Evolutionary conservation across 192 early-diverging fungal species (phyloP), one percentile per base, ranked within the genome.

Genomic region (Gaertneriomyces semiglobifer): DNA sequence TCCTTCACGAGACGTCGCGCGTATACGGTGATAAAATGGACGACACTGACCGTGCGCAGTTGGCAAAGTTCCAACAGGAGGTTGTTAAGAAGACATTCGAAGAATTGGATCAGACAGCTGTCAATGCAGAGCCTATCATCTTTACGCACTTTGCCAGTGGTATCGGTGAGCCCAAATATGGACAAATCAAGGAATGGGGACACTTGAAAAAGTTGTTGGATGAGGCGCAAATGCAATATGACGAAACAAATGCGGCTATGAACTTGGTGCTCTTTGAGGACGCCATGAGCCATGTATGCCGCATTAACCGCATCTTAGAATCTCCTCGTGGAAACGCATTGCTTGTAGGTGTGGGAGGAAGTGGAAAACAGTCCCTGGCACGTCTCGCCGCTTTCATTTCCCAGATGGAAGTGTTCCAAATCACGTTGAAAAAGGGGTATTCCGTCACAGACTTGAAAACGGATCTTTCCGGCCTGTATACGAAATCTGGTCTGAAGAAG

Each of bases 371-470:
- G 63, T 81, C 78, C 2, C 70, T 87, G 5, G 77, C 85, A n/a
- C 68, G 84, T 19, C 54, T 87, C 16, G 85, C 84, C 4, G 83
- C 85, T 0, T 87, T 84, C 57, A 87, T 87, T 48, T 82, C 81
- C 0, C 74, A 79, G 14, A 87, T 87, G 85, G 85, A 87, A 51
- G 84, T 86, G 18, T 87, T 87, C 81, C 85, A 87, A 65, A 87
- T 87, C 60, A 86, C 84, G 4, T 62, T 86, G 16, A 70, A 77
- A 44, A 86, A 86, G 63, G 84, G 84, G n/a, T 87, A 87, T 72
- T 70, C 68, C 42, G 71, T 82, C 14, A 73, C 73, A 7, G 85
- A 87, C 69, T 68, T 87, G 11, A 86, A 84, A 53, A 73, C 74
- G 4, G 85, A 87, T 62, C 65, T 87, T 41, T 76, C 81, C 4